Base-by-base conservation (phyloP, 116 monocot species). In the Iris pallida region DNA sequence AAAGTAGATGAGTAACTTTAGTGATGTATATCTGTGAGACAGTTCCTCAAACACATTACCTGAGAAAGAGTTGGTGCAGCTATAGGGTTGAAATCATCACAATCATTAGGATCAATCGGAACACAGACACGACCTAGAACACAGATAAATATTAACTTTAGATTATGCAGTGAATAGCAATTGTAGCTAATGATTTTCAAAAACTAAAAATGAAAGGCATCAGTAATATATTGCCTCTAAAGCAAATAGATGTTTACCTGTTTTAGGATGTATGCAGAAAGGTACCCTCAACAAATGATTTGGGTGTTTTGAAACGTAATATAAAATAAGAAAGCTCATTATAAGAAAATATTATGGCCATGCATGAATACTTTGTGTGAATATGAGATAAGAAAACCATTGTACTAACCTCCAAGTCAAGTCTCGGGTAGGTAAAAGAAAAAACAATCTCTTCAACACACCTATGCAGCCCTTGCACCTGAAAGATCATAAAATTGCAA, bases 381-480 rank as follows among this genome's bases (percentile, higher is more conserved):
- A 30, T 30, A 42, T 4, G 30, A 7, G n/a, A 64, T 14, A 71
- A 61, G 18, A 44, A 19, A 68, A 57, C n/a, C 16, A 1, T 63
- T 56, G 6, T 42, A 47, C 56, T 53, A 42, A 87, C 94, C 98
- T 93, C 90, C 74, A 93, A 90, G 58, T 98, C 98, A 66, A 98
- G 80, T 79, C 98, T 82, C 30, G 93, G 98, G 59, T 93, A 98
- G 19, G 93, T 80, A 72, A 93, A 90, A 53, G 90, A 72, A 85
- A 98, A 98, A 72, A 98, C 83, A 78, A 98, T 98, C 76, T 98
- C 98, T 68, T 98, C 98, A 7, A 93, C 79, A 74, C 86, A 88
- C 55, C 90, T 79, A 1, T 85, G 80, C 18, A 98, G 78, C 19
- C 83, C 87, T 73, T 89, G 82, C 18, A 18, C 75, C 76, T 81